phyloP scores from a whole-genome alignment of 306 rosid species.

The Comarum palustre region DNA sequence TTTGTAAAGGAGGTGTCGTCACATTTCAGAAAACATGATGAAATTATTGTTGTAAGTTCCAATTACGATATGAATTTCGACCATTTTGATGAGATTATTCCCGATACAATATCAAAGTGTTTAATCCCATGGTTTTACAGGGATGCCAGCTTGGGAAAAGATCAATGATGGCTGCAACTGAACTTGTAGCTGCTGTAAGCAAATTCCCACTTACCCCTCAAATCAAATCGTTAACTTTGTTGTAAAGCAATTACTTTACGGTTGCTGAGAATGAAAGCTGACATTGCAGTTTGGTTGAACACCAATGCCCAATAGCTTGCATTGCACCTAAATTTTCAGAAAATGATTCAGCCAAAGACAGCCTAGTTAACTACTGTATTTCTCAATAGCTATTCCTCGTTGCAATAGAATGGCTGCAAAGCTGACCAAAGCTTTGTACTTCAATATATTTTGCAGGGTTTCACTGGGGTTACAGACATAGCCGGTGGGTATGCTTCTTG shows the following conservation, averaged over 20 bases:
- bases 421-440: background rate
- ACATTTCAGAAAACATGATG: constrained; percentile 64
- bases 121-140: constrained; percentile 33
- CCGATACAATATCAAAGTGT: background rate
- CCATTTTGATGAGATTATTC: background rate
- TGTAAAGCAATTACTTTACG: constrained; percentile 10
- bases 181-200: constrained; percentile 69
- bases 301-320: constrained; percentile 14
- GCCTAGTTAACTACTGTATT: background rate
- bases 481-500: constrained; percentile 92
- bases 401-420: background rate
- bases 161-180: constrained; percentile 78
- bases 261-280: constrained; percentile 19
- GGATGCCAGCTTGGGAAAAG: constrained; percentile 78
- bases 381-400: background rate
- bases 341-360: background rate
- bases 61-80: background rate
- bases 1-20: constrained; percentile 54
- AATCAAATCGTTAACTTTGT: constrained; percentile 4
- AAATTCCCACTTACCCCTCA: constrained; percentile 13
- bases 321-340: background rate
- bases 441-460: constrained; percentile 48
- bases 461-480: constrained; percentile 65
- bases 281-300: constrained; percentile 23
- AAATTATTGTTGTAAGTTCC: constrained; percentile 72